A percentile compares a stretch with the other conserved stretches of the same genome.
phyloP scores from a whole-genome alignment of 768 basidiomycete genomes.

The Fistulinella prunicolor region DNA sequence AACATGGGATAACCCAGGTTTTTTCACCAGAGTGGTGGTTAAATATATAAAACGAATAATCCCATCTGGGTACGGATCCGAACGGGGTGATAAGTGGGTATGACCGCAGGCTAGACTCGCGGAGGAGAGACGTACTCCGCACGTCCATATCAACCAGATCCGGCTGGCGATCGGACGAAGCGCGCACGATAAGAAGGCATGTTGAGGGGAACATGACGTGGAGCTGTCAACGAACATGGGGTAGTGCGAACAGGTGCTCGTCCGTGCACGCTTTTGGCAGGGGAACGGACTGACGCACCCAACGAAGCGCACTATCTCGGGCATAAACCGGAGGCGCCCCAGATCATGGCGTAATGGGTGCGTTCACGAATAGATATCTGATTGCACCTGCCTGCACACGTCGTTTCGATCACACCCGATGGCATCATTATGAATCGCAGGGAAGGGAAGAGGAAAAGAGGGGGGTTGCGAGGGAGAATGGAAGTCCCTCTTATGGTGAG shows the following conservation, averaged over 20 bases:
- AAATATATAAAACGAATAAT: slow-evolving; percentile 7
- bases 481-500: slow-evolving; percentile 16
- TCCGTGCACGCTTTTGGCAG: slow-evolving; percentile 1
- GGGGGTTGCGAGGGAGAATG: slow-evolving; percentile 21
- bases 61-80: slow-evolving; percentile 20
- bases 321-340: slow-evolving; percentile 8
- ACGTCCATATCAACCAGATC: slow-evolving; percentile 16
- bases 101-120: slow-evolving; percentile 8
- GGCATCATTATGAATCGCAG: slow-evolving; percentile 16
- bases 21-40: not conserved
- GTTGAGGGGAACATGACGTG: slow-evolving; percentile 19
- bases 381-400: slow-evolving; percentile 13
- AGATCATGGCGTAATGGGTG: slow-evolving; percentile 15
- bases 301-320: slow-evolving; percentile 10
- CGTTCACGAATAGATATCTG: slow-evolving; percentile 11
- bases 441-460: not conserved
- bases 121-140: slow-evolving; percentile 1
- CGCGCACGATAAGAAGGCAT: slow-evolving; percentile 13
- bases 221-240: slow-evolving; percentile 15
- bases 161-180: slow-evolving; percentile 9
- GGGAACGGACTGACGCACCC: slow-evolving; percentile 9
- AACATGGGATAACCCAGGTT: not conserved
- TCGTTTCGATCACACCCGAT: slow-evolving; percentile 19
- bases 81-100: slow-evolving; percentile 6
- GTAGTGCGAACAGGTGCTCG: slow-evolving; percentile 1